A percentile compares a stretch with the other conserved stretches of the same genome.
phyloP scores from a whole-genome alignment of 495 filamentous ascomycete species.

The Oleoguttula mirabilis region DNA sequence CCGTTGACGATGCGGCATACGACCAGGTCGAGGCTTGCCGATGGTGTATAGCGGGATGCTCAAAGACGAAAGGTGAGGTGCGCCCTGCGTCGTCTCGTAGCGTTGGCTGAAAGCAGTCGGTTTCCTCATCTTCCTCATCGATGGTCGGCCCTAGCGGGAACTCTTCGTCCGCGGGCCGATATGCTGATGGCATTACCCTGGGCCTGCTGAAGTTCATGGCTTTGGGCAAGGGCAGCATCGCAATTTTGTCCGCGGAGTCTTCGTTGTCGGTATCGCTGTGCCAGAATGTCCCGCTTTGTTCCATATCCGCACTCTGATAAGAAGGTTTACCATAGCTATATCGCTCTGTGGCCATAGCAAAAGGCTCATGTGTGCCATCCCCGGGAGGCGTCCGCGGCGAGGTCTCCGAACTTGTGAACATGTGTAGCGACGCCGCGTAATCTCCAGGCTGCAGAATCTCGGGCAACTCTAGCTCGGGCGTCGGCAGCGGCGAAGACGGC shows the following conservation, averaged over 20 bases:
- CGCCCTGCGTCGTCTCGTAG: slow-evolving; percentile 4
- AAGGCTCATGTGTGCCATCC: too few relatives aligned
- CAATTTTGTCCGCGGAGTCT: not conserved
- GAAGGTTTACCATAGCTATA: too few relatives aligned
- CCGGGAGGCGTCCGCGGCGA: slow-evolving; percentile 8
- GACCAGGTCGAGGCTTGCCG: not conserved
- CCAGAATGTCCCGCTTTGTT: slow-evolving; percentile 5
- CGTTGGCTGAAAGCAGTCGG: not conserved
- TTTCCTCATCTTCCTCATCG: slow-evolving; percentile 2
- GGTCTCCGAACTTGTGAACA: not conserved
- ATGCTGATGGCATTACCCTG: too few relatives aligned
- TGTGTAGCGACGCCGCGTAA: not conserved
- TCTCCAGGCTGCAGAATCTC: not conserved
- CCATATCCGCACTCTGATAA: too few relatives aligned
- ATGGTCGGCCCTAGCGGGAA: too few relatives aligned
- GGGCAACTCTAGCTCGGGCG: slow-evolving; percentile 8
- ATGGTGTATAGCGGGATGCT: not conserved
- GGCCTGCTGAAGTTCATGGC: not conserved
- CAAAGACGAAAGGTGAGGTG: slow-evolving; percentile 13
- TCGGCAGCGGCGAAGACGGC: not conserved
- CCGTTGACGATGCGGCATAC: too few relatives aligned
- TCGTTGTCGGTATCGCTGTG: slow-evolving; percentile 13
- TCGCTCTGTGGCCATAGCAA: too few relatives aligned
- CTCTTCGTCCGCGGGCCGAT: too few relatives aligned
- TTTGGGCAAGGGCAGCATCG: not conserved